Evolutionary conservation across 2,329 filamentous ascomycete genomes (phyloP).

Genomic region (Magnaporthales sp.): DNA sequence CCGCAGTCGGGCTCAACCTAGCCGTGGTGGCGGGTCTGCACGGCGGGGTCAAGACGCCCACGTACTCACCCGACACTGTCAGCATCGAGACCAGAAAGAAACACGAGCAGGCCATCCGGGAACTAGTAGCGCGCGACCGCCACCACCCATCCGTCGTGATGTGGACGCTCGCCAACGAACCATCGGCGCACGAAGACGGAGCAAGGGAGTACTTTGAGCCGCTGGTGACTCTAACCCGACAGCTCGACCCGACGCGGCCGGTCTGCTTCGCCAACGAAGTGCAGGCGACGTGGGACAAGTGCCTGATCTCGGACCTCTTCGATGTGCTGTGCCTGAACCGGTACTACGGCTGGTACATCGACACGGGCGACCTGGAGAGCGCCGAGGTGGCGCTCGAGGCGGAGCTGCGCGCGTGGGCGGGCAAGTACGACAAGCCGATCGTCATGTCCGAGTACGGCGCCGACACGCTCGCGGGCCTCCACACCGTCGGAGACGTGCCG

Average conservation of each 20-base stretch:
- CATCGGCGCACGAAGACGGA: conserved; percentile 49
- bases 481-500: conserved; percentile 15
- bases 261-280: conserved; percentile 54
- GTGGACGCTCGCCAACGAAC: conserved; percentile 67
- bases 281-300: conserved; percentile 46
- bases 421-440: conserved; percentile 45
- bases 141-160: conserved; percentile 61
- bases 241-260: conserved; percentile 45
- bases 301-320: conserved; percentile 44
- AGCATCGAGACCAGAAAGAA: conserved; percentile 11
- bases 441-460: conserved; percentile 46
- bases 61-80: conserved; percentile 13
- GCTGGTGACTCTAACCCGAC: conserved; percentile 56
- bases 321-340: conserved; percentile 20
- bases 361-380: conserved; percentile 42
- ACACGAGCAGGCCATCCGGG: conserved; percentile 15
- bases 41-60: conserved; percentile 8
- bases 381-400: conserved; percentile 33
- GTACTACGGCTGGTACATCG: conserved; percentile 51
- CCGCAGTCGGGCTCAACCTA: conserved; percentile 18
- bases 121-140: conserved; percentile 57
- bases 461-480: conserved; percentile 18
- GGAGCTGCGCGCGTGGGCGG: conserved; percentile 27
- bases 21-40: conserved; percentile 10
- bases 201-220: conserved; percentile 45